Conservation (phyloP, 176 grass and related monocot genomes). For the Ampelocalamus luodianensis region DNA sequence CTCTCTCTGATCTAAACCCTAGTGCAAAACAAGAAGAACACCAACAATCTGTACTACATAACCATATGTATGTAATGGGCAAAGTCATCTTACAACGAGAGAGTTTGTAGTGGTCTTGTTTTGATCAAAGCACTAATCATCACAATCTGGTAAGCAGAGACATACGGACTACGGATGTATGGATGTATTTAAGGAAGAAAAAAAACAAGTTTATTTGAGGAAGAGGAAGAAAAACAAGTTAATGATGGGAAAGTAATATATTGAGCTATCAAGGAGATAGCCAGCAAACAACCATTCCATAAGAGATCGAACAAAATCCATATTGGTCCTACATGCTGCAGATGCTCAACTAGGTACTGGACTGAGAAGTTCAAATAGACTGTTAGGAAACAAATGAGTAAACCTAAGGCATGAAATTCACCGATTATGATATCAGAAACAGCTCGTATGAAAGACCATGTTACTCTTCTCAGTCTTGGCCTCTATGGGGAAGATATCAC, state of each 20-base stretch:
- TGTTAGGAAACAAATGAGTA: slow-evolving; percentile 4
- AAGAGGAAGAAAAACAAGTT: neutral
- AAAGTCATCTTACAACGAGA: slow-evolving; percentile 13
- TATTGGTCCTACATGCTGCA: neutral
- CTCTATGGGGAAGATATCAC: neutral
- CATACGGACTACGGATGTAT: neutral
- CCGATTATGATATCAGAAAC: slow-evolving; percentile 20
- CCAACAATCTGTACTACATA: neutral
- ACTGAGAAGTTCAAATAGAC: neutral
- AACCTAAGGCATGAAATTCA: slow-evolving; percentile 29
- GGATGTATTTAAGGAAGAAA: neutral
- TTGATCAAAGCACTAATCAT: slow-evolving; percentile 34
- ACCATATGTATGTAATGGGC: neutral
- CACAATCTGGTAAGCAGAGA: slow-evolving; percentile 33
- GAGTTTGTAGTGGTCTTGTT: neutral
- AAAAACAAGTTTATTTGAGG: neutral
- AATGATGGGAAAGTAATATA: slow-evolving; percentile 20
- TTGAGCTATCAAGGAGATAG: neutral
- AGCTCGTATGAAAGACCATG: neutral
- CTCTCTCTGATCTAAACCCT: no score
- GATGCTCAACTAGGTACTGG: neutral
- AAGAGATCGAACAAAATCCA: neutral
- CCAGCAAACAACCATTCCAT: neutral
- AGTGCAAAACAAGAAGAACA: no score
- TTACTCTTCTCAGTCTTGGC: slow-evolving; percentile 5